phyloP scores from a whole-genome alignment of 1,139 yeast genomes.

The Spathaspora jeffriesii region DNA sequence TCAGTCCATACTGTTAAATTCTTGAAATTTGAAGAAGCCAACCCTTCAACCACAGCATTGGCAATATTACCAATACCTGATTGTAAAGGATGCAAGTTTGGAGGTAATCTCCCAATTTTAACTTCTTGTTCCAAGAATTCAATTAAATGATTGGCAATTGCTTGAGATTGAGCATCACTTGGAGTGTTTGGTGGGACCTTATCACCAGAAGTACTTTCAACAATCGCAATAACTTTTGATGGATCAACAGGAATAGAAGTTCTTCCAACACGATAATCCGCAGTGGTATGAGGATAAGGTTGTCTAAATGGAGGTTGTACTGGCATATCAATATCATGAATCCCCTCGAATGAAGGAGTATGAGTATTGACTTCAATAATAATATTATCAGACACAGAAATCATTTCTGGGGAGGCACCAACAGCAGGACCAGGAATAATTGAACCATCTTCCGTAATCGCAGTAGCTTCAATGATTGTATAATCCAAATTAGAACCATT shows the following conservation, averaged over 20 bases:
- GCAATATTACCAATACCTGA: slow-evolving; percentile 99
- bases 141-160: slow-evolving; percentile 81
- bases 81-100: slow-evolving; percentile 90
- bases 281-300: slow-evolving; percentile 84
- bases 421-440: slow-evolving; percentile 98
- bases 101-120: slow-evolving; percentile 85
- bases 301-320: slow-evolving; percentile 84
- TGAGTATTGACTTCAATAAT: slow-evolving; percentile 92
- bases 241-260: slow-evolving; percentile 86
- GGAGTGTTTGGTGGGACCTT: slow-evolving; percentile 89
- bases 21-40: slow-evolving; percentile 82
- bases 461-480: slow-evolving; percentile 95
- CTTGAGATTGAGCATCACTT: slow-evolving; percentile 75
- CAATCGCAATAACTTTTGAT: slow-evolving; percentile 83
- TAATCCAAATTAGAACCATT: slow-evolving; percentile 67
- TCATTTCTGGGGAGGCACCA: slow-evolving; percentile 95
- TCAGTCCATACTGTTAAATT: slow-evolving; percentile 96
- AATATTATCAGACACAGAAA: slow-evolving; percentile 79
- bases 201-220: slow-evolving; percentile 76
- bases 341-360: slow-evolving; percentile 93
- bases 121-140: slow-evolving; percentile 94
- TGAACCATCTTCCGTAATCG: slow-evolving; percentile 91
- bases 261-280: slow-evolving; percentile 71
- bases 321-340: slow-evolving; percentile 95
- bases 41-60: slow-evolving; percentile 95